A percentile compares a stretch with the other conserved stretches of the same genome.
phyloP scores from a whole-genome alignment of 148 eudicot species.

The Camellia sinensis region DNA sequence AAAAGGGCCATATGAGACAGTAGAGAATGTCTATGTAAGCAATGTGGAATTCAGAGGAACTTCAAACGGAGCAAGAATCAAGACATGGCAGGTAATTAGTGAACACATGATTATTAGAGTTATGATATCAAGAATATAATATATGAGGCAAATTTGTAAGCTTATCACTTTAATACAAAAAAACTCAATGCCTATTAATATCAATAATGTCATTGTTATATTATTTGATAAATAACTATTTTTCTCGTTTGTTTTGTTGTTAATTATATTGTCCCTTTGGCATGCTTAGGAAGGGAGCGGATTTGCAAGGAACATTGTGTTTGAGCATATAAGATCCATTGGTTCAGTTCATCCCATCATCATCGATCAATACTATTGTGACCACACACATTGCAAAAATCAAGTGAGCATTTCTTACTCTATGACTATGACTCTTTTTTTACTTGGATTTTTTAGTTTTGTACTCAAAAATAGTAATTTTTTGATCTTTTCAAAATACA shows the following conservation, averaged over 20 bases:
- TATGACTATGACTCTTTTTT: no score
- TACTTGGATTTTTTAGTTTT: neutral
- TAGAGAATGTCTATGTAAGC: slow-evolving; percentile 11
- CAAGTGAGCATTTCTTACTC: slow-evolving; percentile 1
- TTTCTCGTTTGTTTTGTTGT: no score
- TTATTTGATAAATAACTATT: no score
- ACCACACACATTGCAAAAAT: slow-evolving; percentile 2
- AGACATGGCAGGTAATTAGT: slow-evolving; percentile 22
- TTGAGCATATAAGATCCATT: slow-evolving; percentile 13
- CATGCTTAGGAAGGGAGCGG: slow-evolving; percentile 34
- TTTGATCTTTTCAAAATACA: neutral
- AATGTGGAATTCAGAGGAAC: slow-evolving; percentile 17
- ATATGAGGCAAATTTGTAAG: neutral
- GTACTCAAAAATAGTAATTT: no score
- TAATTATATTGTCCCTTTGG: no score
- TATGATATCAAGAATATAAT: neutral
- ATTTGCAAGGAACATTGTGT: slow-evolving; percentile 24
- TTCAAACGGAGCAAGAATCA: slow-evolving; percentile 21
- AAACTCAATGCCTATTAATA: no score
- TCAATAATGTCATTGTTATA: no score
- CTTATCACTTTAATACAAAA: no score
- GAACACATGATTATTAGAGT: no score
- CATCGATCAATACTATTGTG: slow-evolving; percentile 36
- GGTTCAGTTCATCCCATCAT: slow-evolving; percentile 16
- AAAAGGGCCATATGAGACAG: slow-evolving; percentile 10